Percentiles rank a stretch among this genome's conserved stretches.
phyloP scores from a whole-genome alignment of 179 eudicot genomes.

The Drosera spatulata region DNA sequence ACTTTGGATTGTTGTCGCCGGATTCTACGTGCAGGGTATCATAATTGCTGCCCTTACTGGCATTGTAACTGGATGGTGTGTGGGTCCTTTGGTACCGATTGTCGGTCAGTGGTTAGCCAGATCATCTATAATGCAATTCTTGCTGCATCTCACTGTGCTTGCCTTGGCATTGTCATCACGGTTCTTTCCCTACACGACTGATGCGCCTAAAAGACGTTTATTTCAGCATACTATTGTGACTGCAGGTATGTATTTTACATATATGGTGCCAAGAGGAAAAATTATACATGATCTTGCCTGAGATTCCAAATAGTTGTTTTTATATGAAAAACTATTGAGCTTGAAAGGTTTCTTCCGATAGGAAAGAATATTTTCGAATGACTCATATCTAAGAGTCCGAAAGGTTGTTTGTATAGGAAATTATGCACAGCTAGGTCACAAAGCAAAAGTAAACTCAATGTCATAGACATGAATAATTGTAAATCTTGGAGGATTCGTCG shows the following conservation, averaged over 20 bases:
- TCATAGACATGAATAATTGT: no score
- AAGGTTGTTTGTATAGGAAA: no score
- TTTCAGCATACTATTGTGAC: conserved; percentile 74
- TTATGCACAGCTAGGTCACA: no score
- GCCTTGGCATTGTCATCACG: conserved; percentile 78
- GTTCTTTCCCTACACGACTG: conserved; percentile 77
- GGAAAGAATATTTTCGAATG: no score
- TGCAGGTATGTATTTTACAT: conserved; percentile 41
- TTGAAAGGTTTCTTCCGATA: no score
- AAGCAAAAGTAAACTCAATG: no score
- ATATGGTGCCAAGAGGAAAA: neutral
- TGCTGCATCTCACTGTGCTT: conserved; percentile 70
- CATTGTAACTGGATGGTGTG: conserved; percentile 69
- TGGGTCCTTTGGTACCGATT: conserved; percentile 85
- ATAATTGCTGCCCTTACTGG: conserved; percentile 71
- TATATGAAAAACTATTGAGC: no score
- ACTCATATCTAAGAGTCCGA: no score
- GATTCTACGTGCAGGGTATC: conserved; percentile 69
- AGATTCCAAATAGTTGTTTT: no score
- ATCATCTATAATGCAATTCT: conserved; percentile 49
- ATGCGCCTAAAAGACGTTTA: conserved; percentile 85
- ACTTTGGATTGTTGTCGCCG: conserved; percentile 32
- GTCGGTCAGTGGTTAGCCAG: conserved; percentile 76
- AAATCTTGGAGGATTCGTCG: no score
- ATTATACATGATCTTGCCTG: no score